Base-by-base conservation (phyloP, 1,139 yeast genomes). In the Zygosaccharomyces sapae region DNA sequence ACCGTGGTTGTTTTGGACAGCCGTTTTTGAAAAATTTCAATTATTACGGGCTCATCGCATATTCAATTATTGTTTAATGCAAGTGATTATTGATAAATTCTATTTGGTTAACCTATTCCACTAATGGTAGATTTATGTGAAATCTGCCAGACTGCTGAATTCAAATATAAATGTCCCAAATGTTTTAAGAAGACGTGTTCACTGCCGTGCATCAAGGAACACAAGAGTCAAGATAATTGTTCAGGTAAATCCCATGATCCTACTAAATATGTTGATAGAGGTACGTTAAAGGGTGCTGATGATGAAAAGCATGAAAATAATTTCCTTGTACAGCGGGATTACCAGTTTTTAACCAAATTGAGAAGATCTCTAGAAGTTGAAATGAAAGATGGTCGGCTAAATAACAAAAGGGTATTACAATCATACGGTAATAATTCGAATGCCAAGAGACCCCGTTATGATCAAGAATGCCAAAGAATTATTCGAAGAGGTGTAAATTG, bases 91-190 rank as follows among this genome's bases (percentile, higher is more conserved):
- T 12, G 5, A 10, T 27, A 10, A 9, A 7, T 10, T 2, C 31
- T 27, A 27, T 27, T 9, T 9, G 5, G n/a, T 10, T 9, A 27
- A 12, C 5, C 9, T 4, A 4, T 27, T 12, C n/a, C n/a, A 8
- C 31, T 4, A n/a, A 52, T 48, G 53, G 40, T 16, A 33, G 31
- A 42, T n/a, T 33, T 61, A 33, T 83, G 88, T 59, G 71, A 72
- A 40, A 70, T 81, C 27, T 84, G 92, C 56, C 70, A 71, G 7
- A 58, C 59, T 18, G 65, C 70, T 19, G 65, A 62, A 18, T 66
- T 73, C 49, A 86, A 82, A 60, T 90, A 90, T 64, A 81, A 76
- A n/a, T 90, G 97, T 63, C 97, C 97, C 0, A 83, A 85, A 8
- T 90, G 97, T 62, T 70, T 69, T 6, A 64, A 71, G 12, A 73